Evolutionary conservation across 768 basidiomycete species (phyloP).

Genomic region (Scleroderma citrinum): DNA sequence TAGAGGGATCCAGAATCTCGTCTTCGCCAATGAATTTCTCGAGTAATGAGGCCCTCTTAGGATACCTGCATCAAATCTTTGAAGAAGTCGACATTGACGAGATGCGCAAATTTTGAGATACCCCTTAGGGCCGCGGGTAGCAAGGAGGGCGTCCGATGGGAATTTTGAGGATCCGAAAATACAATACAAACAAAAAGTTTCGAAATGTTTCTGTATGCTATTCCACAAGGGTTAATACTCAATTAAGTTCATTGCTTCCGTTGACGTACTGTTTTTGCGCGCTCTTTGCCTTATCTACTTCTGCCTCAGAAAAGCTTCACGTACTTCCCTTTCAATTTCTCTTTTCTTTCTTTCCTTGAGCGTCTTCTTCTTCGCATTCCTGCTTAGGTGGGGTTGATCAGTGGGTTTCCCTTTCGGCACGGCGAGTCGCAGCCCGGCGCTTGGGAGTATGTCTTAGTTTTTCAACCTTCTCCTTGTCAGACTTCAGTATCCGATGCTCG

Average conservation of each 20-base stretch:
- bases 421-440: conserved; percentile 29
- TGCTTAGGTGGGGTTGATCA: conserved; percentile 76
- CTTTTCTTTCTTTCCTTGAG: conserved; percentile 86
- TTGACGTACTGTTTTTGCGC: conserved; percentile 64
- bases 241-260: conserved; percentile 7
- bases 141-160: conserved; percentile 33
- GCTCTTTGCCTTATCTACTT: conserved; percentile 90
- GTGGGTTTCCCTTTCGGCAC: conserved; percentile 43
- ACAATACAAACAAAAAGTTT: conserved; percentile 93
- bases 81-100: conserved; percentile 98
- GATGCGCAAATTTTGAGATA: conserved; percentile 88
- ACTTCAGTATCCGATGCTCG: conserved; percentile 68
- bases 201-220: conserved; percentile 98
- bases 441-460: conserved; percentile 37
- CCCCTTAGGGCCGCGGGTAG: conserved; percentile 80
- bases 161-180: conserved; percentile 92
- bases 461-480: conserved; percentile 42
- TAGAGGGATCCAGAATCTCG: conserved; percentile 33
- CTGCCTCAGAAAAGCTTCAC: conserved; percentile 92
- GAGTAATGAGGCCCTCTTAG: conserved; percentile 70
- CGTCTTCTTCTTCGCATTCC: conserved; percentile 75
- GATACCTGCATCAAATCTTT: conserved; percentile 59
- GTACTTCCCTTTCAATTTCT: conserved; percentile 43
- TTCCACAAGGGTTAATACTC: conserved; percentile 16
- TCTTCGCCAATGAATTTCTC: conserved; percentile 36